Evolutionary conservation across 78 protist species (phyloP), one percentile per base, ranked within the genome.

Genomic region (Guillardia theta): DNA sequence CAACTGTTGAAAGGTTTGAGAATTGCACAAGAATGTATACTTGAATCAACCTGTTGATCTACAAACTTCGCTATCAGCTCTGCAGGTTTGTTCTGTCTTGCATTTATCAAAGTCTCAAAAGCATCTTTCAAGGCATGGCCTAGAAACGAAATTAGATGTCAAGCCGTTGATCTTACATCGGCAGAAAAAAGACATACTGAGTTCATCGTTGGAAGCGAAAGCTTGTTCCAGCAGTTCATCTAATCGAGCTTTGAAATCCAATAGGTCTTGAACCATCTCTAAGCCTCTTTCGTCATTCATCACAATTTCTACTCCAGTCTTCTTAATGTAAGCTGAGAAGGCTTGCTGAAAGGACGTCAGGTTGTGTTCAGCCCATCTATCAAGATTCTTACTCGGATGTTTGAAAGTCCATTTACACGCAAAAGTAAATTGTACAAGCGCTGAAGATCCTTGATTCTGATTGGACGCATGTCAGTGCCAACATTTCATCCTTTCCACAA

Each of bases 51-150:
- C 54, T 96, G 93, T 5, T 76, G 39, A 94, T 98, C 99, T 45
- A 97, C 50, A 95, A 93, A 97, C 88, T 96, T 96, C 33, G 99
- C 99, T 92, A 98, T 94, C 64, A 97, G 93, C 92, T 97, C 98
- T 8, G 99, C 98, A 0, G 98, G 95, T 48, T 94, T 94, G 95
- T 96, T 96, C 41, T 77, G 83, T 21, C 95, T 90, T 30, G 39
- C 50, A 64, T 97, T 97, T 77, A 98, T 93, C 90, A 97, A 83
- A 19, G 30, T 2, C 64, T 98, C 99, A 80, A 98, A 97, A 8
- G 98, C 93, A 12, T 97, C 98, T 76, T 95, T 94, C 6, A 96
- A n/a, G n/a, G n/a, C n/a, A n/a, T n/a, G n/a, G n/a, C n/a, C n/a
- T n/a, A n/a, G n/a, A n/a, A n/a, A n/a, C n/a, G n/a, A n/a, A n/a